These are phyloP conservation scores for Xylaria venustula DNA, from an alignment of 495 filamentous ascomycete species.

Conservation along the genomic window DNA sequence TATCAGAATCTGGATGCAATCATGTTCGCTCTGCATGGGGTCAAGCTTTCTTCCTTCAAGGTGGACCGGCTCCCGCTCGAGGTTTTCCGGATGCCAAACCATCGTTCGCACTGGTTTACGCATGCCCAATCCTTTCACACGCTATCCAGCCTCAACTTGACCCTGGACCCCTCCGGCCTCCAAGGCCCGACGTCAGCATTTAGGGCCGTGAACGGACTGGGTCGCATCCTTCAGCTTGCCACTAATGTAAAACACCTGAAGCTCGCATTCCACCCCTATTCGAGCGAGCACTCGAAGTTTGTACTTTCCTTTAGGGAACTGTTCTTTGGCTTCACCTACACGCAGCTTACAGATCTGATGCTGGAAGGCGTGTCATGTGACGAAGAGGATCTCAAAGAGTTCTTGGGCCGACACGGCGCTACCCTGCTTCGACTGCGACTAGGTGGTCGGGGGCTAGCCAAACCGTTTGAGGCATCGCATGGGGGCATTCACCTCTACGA, in stretches of 20 bases:
- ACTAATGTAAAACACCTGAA: slow-evolving; percentile 36
- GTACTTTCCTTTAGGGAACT: slow-evolving; percentile 38
- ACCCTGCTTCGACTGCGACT: slow-evolving; percentile 43
- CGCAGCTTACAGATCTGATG: slow-evolving; percentile 40
- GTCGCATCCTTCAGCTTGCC: slow-evolving; percentile 42
- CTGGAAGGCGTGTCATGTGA: slow-evolving; percentile 44
- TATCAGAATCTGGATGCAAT: slow-evolving; percentile 45
- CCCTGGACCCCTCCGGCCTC: slow-evolving; percentile 35
- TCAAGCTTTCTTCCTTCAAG: slow-evolving; percentile 36
- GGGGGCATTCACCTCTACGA: slow-evolving; percentile 47
- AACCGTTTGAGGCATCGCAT: slow-evolving; percentile 36
- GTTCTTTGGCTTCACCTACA: slow-evolving; percentile 37
- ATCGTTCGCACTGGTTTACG: slow-evolving; percentile 44
- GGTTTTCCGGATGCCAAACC: slow-evolving; percentile 35
- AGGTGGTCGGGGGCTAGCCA: slow-evolving; percentile 44
- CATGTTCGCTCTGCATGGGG: slow-evolving; percentile 41
- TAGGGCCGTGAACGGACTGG: slow-evolving; percentile 43
- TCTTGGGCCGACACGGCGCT: slow-evolving; percentile 39
- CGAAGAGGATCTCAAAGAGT: slow-evolving; percentile 44
- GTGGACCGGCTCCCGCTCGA: slow-evolving; percentile 49
- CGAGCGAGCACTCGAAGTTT: slow-evolving; percentile 41
- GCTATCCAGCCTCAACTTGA: slow-evolving; percentile 38
- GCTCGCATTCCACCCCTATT: slow-evolving; percentile 45
- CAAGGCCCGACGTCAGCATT: slow-evolving; percentile 35
- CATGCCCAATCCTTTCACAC: slow-evolving; percentile 40